Conservation (phyloP, 1,284 basidiomycete species). For the Moesziomyces sp. region DNA sequence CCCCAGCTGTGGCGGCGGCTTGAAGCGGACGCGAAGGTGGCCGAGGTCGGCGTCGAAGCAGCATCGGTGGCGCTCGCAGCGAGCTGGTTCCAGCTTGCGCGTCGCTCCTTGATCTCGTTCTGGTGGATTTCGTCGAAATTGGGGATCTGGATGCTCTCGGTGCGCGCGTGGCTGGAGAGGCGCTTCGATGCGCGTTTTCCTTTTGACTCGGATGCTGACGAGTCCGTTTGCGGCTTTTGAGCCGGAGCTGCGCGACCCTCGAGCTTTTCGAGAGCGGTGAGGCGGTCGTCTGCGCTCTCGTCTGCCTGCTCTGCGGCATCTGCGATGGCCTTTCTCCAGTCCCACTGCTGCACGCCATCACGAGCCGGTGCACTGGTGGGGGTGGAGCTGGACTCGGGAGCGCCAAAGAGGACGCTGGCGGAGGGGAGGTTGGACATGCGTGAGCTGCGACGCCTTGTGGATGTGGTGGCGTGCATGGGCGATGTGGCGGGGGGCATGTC, state of each 20-base stretch:
- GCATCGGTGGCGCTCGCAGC: slow-evolving; percentile 17
- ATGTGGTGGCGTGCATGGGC: slow-evolving; percentile 16
- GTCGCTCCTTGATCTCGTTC: slow-evolving; percentile 44
- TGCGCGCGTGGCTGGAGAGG: slow-evolving; percentile 45
- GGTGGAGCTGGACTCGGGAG: slow-evolving; percentile 10
- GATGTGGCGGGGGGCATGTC: slow-evolving; percentile 21
- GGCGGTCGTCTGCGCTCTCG: slow-evolving; percentile 43
- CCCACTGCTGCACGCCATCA: slow-evolving; percentile 36
- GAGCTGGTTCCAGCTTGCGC: slow-evolving; percentile 42
- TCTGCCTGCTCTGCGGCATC: slow-evolving; percentile 22
- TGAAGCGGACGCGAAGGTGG: slow-evolving; percentile 11
- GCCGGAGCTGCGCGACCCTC: slow-evolving; percentile 42
- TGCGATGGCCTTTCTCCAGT: slow-evolving; percentile 40
- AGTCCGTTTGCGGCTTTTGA: slow-evolving; percentile 2
- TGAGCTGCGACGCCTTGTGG: slow-evolving; percentile 42
- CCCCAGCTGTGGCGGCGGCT: slow-evolving; percentile 38
- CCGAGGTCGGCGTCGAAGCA: slow-evolving; percentile 7
- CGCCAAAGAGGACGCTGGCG: slow-evolving; percentile 52
- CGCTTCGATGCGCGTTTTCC: slow-evolving; percentile 33
- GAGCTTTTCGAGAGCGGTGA: slow-evolving; percentile 62
- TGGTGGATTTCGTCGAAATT: slow-evolving; percentile 59
- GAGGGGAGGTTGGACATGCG: slow-evolving; percentile 52
- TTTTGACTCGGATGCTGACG: slow-evolving; percentile 5
- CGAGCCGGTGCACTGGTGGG: slow-evolving; percentile 7
- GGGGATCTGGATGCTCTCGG: slow-evolving; percentile 59